These are phyloP conservation scores for Epichloe hybrida DNA, from an alignment of 2,329 filamentous ascomycete species.

Conservation along the genomic window DNA sequence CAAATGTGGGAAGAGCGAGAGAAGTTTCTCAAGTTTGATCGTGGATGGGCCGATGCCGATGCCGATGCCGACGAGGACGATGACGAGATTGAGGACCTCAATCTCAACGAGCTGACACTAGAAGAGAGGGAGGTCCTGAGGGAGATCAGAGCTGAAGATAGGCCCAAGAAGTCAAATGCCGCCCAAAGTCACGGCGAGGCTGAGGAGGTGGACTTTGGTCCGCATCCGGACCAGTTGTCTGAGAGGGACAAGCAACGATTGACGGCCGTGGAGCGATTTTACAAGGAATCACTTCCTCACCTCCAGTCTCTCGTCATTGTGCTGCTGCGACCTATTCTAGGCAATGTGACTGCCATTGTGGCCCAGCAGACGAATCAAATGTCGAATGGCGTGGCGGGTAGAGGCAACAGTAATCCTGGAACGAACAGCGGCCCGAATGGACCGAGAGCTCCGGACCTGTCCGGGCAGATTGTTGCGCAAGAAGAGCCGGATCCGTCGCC, in stretches of 20 bases:
- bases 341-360: conserved; percentile 77
- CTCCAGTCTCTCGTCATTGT: conserved; percentile 90
- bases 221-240: conserved; percentile 31
- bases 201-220: conserved; percentile 31
- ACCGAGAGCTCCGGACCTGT: conserved; percentile 19
- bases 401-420: conserved; percentile 22
- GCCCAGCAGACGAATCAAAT: conserved; percentile 40
- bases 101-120: conserved; percentile 29
- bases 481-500: conserved; percentile 37
- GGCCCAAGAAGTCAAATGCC: conserved; percentile 12
- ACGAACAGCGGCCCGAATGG: conserved; percentile 25
- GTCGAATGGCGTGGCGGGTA: conserved; percentile 28
- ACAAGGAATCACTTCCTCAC: conserved; percentile 65
- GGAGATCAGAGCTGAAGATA: conserved; percentile 26
- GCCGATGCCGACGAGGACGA: conserved; percentile 25
- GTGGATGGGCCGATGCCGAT: conserved; percentile 60
- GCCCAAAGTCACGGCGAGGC: conserved; percentile 11
- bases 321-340: conserved; percentile 73
- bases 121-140: conserved; percentile 29
- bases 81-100: conserved; percentile 33
- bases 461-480: conserved; percentile 18
- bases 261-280: conserved; percentile 66
- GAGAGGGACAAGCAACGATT: conserved; percentile 51
- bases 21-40: conserved; percentile 78
- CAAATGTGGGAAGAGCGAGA: conserved; percentile 94